A percentile compares a stretch with the other conserved stretches of the same genome.
phyloP scores from a whole-genome alignment of 768 basidiomycete species.

The Tulasnella sp. region DNA sequence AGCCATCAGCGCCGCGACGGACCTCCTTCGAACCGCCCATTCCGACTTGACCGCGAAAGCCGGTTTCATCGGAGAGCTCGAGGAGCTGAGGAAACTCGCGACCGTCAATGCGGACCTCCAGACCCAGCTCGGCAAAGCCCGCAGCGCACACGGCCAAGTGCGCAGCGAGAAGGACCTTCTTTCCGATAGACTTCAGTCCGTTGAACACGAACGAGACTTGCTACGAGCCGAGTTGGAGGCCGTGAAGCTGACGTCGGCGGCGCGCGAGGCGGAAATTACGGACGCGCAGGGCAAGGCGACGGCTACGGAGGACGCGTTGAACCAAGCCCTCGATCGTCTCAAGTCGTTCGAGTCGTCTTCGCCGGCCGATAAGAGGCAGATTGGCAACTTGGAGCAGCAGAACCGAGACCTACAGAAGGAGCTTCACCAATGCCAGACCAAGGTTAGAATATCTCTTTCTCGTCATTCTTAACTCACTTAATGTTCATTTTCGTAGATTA shows the following conservation, averaged over 20 bases:
- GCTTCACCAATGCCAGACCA: conserved; percentile 43
- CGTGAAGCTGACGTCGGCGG: conserved; percentile 33
- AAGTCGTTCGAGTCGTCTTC: too few relatives aligned
- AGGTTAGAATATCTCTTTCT: conserved; percentile 34
- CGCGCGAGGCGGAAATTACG: conserved; percentile 36
- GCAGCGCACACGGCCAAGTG: conserved; percentile 61
- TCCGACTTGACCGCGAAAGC: conserved; percentile 51
- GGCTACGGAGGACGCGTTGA: conserved; percentile 62
- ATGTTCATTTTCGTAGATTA: conserved; percentile 34
- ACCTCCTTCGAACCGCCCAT: conserved; percentile 37
- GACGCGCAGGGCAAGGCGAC: conserved; percentile 39
- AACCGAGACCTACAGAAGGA: conserved; percentile 45
- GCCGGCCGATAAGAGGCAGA: conserved; percentile 35
- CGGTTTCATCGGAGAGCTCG: conserved; percentile 47
- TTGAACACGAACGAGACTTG: conserved; percentile 54
- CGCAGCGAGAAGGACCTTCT: conserved; percentile 72
- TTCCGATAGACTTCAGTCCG: conserved; percentile 43
- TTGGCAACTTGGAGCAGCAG: conserved; percentile 47
- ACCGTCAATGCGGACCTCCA: conserved; percentile 52
- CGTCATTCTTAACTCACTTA: neutral
- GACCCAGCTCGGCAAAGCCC: conserved; percentile 61
- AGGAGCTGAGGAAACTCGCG: conserved; percentile 50
- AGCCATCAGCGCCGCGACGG: conserved; percentile 35
- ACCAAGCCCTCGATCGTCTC: conserved; percentile 36
- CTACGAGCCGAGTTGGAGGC: conserved; percentile 46